Conservation (phyloP, 2,329 filamentous ascomycete species). For the Rhytidhysteron rufulum region DNA sequence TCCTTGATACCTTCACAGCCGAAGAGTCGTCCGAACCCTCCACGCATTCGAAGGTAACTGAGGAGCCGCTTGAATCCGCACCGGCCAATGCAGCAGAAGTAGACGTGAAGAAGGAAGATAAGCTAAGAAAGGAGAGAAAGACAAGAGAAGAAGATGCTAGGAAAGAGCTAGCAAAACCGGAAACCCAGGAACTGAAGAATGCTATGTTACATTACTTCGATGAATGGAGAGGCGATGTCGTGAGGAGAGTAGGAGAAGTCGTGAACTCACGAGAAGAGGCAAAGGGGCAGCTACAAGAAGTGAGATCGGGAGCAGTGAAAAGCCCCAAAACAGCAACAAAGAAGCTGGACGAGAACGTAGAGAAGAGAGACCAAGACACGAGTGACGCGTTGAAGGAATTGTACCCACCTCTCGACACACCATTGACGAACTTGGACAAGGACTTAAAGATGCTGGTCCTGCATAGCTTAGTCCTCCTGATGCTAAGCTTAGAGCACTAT, state of each 20-base stretch:
- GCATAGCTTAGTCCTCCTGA: constrained; percentile 66
- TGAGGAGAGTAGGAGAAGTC: constrained; percentile 68
- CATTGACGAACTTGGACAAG: constrained; percentile 54
- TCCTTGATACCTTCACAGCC: constrained; percentile 39
- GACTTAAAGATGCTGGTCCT: constrained; percentile 65
- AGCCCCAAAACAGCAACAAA: constrained; percentile 19
- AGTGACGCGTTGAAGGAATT: constrained; percentile 38
- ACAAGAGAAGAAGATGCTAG: constrained; percentile 32
- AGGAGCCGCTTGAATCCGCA: constrained; percentile 19
- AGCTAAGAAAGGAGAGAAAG: constrained; percentile 23
- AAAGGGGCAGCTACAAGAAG: constrained; percentile 21
- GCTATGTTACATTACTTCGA: constrained; percentile 69
- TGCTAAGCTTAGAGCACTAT: constrained; percentile 76
- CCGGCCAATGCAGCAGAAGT: constrained; percentile 17
- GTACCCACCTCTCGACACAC: constrained; percentile 39
- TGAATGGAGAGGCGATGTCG: constrained; percentile 72
- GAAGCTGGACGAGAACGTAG: constrained; percentile 19
- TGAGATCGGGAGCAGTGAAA: constrained; percentile 26
- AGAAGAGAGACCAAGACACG: constrained; percentile 27
- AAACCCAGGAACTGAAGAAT: constrained; percentile 63
- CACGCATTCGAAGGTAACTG: constrained; percentile 11
- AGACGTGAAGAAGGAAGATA: constrained; percentile 29
- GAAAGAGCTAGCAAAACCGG: constrained; percentile 48
- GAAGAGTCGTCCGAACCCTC: constrained; percentile 18
- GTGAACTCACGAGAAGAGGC: constrained; percentile 37